phyloP scores from a whole-genome alignment of 106 monocot genomes.

The Chionographis japonica region DNA sequence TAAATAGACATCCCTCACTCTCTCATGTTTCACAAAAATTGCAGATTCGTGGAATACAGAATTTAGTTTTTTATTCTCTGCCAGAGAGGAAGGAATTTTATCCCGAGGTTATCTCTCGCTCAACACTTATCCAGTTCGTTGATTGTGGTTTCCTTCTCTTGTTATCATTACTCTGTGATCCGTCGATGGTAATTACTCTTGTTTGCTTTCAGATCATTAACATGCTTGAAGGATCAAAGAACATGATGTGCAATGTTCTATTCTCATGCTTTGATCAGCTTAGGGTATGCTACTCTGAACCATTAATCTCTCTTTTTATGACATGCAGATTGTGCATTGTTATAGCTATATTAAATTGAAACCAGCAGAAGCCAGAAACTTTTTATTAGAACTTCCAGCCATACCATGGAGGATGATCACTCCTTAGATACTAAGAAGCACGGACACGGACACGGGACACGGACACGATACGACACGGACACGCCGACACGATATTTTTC shows the following conservation, averaged over 20 bases:
- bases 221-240: conserved; percentile 53
- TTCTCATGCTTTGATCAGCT: conserved; percentile 62
- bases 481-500: too few species aligned
- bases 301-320: neutral
- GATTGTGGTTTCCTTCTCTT: neutral
- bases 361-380: too few species aligned
- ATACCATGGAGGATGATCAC: too few species aligned
- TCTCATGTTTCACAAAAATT: too few species aligned
- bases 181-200: neutral
- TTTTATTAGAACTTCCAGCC: too few species aligned
- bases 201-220: conserved; percentile 46
- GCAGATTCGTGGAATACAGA: conserved; percentile 85
- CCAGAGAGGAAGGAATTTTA: conserved; percentile 96
- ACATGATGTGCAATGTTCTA: conserved; percentile 44
- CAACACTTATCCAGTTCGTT: neutral
- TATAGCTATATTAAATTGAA: too few species aligned
- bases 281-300: conserved; percentile 48
- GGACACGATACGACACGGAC: too few species aligned
- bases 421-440: too few species aligned
- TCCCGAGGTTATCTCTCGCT: conserved; percentile 44
- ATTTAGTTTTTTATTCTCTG: conserved; percentile 74
- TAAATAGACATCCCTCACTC: conserved; percentile 3
- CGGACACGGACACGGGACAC: too few species aligned
- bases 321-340: too few species aligned
- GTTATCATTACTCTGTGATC: neutral